Evolutionary conservation across 768 basidiomycete genomes (phyloP).

Genomic region (Naganishia randhawae): DNA sequence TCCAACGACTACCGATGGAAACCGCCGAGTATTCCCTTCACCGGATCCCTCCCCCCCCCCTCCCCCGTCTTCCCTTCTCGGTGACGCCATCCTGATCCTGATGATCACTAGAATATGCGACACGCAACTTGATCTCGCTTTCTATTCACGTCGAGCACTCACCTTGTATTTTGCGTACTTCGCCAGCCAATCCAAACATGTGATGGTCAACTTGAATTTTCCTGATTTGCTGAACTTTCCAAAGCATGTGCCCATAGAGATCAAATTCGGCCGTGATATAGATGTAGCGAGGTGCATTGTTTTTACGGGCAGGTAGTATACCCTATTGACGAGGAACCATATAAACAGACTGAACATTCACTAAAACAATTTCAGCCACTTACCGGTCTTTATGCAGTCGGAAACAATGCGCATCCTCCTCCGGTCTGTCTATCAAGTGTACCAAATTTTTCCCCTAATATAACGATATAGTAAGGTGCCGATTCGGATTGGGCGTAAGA

Average conservation of each 20-base stretch:
- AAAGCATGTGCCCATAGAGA: constrained; percentile 91
- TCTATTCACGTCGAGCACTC: constrained; percentile 28
- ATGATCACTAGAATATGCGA: too few relatives aligned
- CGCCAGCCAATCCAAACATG: constrained; percentile 83
- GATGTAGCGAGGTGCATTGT: constrained; percentile 90
- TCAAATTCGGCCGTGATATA: constrained; percentile 83
- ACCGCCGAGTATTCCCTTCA: too few relatives aligned
- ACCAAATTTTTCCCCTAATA: constrained; percentile 88
- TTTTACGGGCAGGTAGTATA: constrained; percentile 93
- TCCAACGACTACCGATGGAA: too few relatives aligned
- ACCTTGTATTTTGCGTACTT: constrained; percentile 99
- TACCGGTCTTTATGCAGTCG: constrained; percentile 81
- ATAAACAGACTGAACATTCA: background rate
- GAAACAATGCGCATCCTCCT: constrained; percentile 87
- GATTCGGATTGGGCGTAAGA: background rate
- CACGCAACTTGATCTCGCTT: background rate
- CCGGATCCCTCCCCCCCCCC: too few relatives aligned
- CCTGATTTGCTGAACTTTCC: constrained; percentile 96
- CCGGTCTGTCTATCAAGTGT: constrained; percentile 87
- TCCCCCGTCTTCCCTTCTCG: background rate
- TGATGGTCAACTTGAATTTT: constrained; percentile 96
- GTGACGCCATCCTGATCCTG: background rate
- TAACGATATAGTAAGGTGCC: background rate
- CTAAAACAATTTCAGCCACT: constrained; percentile 12
- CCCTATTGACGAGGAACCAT: constrained; percentile 46